Percentiles rank a stretch among this genome's conserved stretches.
Evolutionary conservation across 2,329 filamentous ascomycete genomes (phyloP).

Genomic region (Penicillium sp.): DNA sequence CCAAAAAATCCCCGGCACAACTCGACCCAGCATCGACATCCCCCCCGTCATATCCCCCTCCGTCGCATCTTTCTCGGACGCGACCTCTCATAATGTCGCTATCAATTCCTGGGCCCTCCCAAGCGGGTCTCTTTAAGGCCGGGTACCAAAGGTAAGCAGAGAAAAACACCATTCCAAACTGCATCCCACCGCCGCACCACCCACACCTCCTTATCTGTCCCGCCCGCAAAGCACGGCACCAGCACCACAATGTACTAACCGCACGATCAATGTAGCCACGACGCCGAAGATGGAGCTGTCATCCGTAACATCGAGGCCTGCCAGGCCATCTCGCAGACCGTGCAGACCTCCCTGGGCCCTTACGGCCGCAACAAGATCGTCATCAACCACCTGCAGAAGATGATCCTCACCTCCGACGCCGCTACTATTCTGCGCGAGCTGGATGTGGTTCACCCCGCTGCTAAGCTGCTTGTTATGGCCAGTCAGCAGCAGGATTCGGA

Average conservation of each 20-base stretch:
- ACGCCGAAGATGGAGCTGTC: constrained; percentile 97
- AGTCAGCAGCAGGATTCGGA: constrained; percentile 98
- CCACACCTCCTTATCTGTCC: constrained; percentile 24
- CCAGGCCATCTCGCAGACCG: constrained; percentile 89
- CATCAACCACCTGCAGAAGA: constrained; percentile 99
- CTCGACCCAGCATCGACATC: constrained; percentile 19
- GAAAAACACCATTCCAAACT: background rate
- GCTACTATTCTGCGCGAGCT: constrained; percentile 96
- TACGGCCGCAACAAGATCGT: constrained; percentile 99
- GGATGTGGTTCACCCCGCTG: constrained; percentile 96
- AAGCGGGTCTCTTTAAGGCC: constrained; percentile 89
- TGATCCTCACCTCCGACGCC: constrained; percentile 97
- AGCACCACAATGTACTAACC: constrained; percentile 12
- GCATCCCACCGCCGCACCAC: constrained; percentile 11
- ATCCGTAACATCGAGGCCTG: constrained; percentile 98
- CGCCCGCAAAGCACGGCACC: constrained; percentile 5
- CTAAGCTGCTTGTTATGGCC: constrained; percentile 97
- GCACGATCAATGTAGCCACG: constrained; percentile 66
- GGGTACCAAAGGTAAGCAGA: constrained; percentile 85
- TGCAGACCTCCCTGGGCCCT: constrained; percentile 93
- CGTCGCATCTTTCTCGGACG: constrained; percentile 26
- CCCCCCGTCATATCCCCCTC: constrained; percentile 20
- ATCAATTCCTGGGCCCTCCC: constrained; percentile 91
- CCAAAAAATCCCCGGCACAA: constrained; percentile 39
- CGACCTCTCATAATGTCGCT: constrained; percentile 68